Base-by-base conservation (phyloP, 441 rosid genomes). In the Aleurites moluccanus region DNA sequence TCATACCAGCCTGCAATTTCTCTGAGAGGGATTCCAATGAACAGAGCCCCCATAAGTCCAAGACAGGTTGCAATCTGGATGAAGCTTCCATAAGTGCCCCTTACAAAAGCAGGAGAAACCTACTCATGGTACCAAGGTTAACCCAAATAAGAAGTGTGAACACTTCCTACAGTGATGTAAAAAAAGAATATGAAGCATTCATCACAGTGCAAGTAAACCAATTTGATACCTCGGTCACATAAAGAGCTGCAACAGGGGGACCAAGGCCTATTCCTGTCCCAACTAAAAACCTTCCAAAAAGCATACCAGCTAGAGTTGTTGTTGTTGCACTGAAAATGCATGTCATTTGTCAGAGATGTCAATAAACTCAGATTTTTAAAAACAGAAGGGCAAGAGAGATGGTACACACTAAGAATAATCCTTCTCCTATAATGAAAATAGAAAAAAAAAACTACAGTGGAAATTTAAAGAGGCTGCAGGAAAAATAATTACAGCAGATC, bases 31-130 rank as follows among this genome's bases (percentile, higher is more conserved):
- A 92, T 83, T 80, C 99, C 98, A 77, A 93, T 78, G 80, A 88
- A 90, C 70, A 93, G 86, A 59, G 97, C 79, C 30, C 79, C 92
- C 86, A 96, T 69, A 80, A 96, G 85, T 82, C 99, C 99, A 80
- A 93, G 80, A 83, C 97, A 89, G 59, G 92, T 85, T n/a, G 97
- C 94, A 79, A 96, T 94, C 81, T 96, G 97, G 64, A 92, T 87
- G 83, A 86, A 86, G 85, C 99, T 93, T 77, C 99, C 99, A 85
- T 88, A 93, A 20, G 99, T 87, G 69, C 97, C 98, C 91, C 99
- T 91, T 52, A 93, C 92, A 80, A 82, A 88, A 77, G 94, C 80
- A 56, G 99, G 99, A 72, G 98, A 92, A 78, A 96, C 89, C 98
- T 92, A 88, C 72, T 74, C 71, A 72, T 0, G 13, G 20, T n/a